A percentile compares a stretch with the other conserved stretches of the same genome.
Evolutionary conservation across 2,329 filamentous ascomycete species (phyloP).

Genomic region (Hypoxylon sp.): DNA sequence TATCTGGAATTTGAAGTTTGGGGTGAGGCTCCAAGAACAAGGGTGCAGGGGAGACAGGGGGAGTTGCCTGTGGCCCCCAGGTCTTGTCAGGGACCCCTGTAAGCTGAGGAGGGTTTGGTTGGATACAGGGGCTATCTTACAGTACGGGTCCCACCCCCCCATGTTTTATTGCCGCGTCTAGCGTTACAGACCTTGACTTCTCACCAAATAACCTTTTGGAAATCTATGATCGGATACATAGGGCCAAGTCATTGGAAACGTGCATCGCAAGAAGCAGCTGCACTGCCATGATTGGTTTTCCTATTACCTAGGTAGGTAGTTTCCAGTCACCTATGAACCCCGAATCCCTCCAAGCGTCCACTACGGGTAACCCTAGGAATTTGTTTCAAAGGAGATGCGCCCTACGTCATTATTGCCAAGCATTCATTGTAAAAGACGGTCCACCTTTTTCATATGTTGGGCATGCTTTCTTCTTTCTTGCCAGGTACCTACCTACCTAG

Average conservation of each 20-base stretch:
- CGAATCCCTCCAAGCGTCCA: conserved; percentile 8
- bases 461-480: background rate
- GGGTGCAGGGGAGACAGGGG: conserved; percentile 25
- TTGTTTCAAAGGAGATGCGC: conserved; percentile 28
- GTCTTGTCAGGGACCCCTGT: conserved; percentile 9
- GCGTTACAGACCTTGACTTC: conserved; percentile 39
- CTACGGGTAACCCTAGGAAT: conserved; percentile 1
- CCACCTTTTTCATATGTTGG: conserved; percentile 19
- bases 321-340: background rate
- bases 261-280: conserved; percentile 35
- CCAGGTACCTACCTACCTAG: no score
- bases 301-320: conserved; percentile 1
- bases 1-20: conserved; percentile 6
- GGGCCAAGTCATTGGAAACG: conserved; percentile 36
- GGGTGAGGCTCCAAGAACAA: conserved; percentile 28
- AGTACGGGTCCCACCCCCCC: conserved; percentile 14
- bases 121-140: background rate
- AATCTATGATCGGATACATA: conserved; percentile 24
- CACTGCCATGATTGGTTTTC: conserved; percentile 28
- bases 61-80: conserved; percentile 16
- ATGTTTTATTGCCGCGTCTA: conserved; percentile 41
- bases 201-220: conserved; percentile 37
- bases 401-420: conserved; percentile 38
- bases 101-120: background rate
- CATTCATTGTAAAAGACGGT: conserved; percentile 3